These are phyloP conservation scores for Populus tremula DNA, from an alignment of 345 rosid species.

Conservation along the genomic window DNA sequence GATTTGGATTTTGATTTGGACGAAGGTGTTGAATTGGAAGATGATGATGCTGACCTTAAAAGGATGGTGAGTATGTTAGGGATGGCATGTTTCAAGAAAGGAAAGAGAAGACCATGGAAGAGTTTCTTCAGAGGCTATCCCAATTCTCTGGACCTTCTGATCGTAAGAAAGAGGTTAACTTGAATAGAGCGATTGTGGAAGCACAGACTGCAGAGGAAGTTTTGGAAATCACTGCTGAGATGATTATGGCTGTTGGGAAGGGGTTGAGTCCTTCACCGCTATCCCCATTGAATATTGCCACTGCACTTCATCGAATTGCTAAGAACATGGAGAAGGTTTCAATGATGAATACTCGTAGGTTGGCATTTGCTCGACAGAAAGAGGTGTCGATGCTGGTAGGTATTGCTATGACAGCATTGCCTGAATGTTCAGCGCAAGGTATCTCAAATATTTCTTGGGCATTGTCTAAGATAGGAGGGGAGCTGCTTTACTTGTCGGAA, in stretches of 20 bases:
- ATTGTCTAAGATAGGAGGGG: conserved; percentile 83
- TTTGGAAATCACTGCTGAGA: conserved; percentile 60
- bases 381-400: conserved; percentile 96
- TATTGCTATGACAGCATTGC: conserved; percentile 72
- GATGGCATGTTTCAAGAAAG: conserved; percentile 72
- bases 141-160: conserved; percentile 73
- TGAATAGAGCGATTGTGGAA: conserved; percentile 71
- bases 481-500: conserved; percentile 79
- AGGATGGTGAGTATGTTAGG: conserved; percentile 51
- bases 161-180: conserved; percentile 67
- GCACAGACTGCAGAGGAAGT: conserved; percentile 83
- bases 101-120: conserved; percentile 56
- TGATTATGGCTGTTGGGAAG: conserved; percentile 76
- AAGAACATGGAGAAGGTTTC: conserved; percentile 95
- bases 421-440: conserved; percentile 93
- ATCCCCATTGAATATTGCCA: conserved; percentile 81
- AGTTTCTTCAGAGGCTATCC: conserved; percentile 66
- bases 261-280: conserved; percentile 85
- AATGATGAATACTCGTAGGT: conserved; percentile 60
- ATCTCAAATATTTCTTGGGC: conserved; percentile 93
- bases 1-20: conserved; percentile 38
- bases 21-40: conserved; percentile 31
- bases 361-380: conserved; percentile 72
- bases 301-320: conserved; percentile 82
- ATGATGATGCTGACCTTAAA: conserved; percentile 35